A percentile compares a stretch with the other conserved stretches of the same genome.
phyloP scores from a whole-genome alignment of 805 yeast genomes.

The Ogataea saltuana region DNA sequence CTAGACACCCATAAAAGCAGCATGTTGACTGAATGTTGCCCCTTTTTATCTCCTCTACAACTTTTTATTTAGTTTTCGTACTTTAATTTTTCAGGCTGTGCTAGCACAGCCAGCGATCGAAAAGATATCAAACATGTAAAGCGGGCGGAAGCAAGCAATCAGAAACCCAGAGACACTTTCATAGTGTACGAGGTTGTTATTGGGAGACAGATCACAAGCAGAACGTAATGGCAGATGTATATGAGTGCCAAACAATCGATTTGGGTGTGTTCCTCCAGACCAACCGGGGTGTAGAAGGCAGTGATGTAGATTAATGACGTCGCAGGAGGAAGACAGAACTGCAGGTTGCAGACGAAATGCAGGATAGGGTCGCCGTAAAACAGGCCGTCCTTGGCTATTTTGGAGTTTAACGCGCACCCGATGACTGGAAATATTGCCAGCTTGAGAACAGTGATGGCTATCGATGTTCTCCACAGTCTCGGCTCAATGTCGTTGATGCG shows the following conservation, averaged over 20 bases:
- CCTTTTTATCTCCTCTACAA: conserved; percentile 1
- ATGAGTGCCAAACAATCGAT: conserved; percentile 84
- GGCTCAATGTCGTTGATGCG: conserved; percentile 57
- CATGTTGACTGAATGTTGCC: too few species aligned
- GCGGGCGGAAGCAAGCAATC: conserved; percentile 5
- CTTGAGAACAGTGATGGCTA: conserved; percentile 55
- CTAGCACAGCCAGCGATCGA: too few species aligned
- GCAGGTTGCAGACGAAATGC: conserved; percentile 70
- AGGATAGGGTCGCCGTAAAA: conserved; percentile 59
- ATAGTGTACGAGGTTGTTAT: conserved; percentile 69
- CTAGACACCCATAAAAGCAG: too few species aligned
- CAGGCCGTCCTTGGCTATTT: conserved; percentile 63
- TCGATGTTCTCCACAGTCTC: conserved; percentile 71
- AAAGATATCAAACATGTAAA: too few species aligned
- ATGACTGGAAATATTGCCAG: conserved; percentile 75
- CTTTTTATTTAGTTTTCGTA: background rate
- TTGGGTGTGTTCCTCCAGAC: conserved; percentile 52
- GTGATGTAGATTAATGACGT: conserved; percentile 87
- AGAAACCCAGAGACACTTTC: conserved; percentile 48
- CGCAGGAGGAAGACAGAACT: conserved; percentile 83
- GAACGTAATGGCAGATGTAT: conserved; percentile 71
- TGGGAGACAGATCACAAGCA: conserved; percentile 70
- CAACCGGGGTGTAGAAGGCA: conserved; percentile 78
- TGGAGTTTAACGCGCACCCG: conserved; percentile 69
- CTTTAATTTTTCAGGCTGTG: conserved; percentile 3